A percentile compares a stretch with the other conserved stretches of the same genome.
Conservation (phyloP, 2,329 filamentous ascomycete species). For the Cercospora nicotianae region DNA sequence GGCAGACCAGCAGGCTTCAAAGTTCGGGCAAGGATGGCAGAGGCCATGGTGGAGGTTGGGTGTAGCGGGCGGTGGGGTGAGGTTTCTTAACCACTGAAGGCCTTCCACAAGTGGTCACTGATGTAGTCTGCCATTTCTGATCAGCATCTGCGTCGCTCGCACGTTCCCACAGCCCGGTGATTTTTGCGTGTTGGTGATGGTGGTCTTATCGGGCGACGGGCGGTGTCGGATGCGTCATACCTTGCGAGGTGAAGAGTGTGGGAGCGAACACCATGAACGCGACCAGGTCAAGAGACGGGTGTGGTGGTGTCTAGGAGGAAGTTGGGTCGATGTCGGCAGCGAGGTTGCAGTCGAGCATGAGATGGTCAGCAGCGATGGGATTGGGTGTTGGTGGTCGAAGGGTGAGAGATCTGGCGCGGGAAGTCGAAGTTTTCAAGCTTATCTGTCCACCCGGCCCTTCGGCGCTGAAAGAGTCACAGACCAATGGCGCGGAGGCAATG, state of each 20-base stretch:
- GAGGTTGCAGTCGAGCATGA: not conserved
- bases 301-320: not conserved
- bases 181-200: not conserved
- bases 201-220: not conserved
- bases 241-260: slow-evolving; percentile 55
- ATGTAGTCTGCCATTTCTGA: slow-evolving; percentile 53
- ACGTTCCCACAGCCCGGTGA: not conserved
- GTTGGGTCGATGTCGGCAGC: not conserved
- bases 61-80: slow-evolving; percentile 24
- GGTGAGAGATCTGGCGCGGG: not conserved
- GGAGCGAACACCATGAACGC: slow-evolving; percentile 50
- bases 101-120: slow-evolving; percentile 70
- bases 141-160: slow-evolving; percentile 8
- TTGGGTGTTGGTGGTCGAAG: not conserved
- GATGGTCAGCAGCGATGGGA: not conserved
- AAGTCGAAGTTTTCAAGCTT: not conserved
- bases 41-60: slow-evolving; percentile 34
- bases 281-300: slow-evolving; percentile 5
- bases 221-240: slow-evolving; percentile 39
- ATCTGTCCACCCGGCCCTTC: not conserved
- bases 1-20: slow-evolving; percentile 50
- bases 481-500: not conserved
- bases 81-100: slow-evolving; percentile 59
- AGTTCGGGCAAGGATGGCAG: slow-evolving; percentile 57
- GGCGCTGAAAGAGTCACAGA: not conserved